Evolutionary conservation across 495 filamentous ascomycete genomes (phyloP).

Genomic region (Daldinia vernicosa): DNA sequence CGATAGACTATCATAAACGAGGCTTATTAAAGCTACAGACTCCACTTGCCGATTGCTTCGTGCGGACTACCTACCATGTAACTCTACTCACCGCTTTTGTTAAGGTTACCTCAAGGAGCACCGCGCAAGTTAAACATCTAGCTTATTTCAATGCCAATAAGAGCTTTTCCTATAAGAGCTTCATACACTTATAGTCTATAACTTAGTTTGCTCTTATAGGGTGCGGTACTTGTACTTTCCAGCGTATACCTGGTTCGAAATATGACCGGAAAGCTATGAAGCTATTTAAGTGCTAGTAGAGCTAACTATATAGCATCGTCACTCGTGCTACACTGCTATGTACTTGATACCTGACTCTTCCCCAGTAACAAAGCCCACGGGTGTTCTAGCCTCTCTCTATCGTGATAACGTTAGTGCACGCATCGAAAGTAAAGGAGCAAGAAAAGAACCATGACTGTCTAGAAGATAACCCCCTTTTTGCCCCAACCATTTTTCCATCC

Average conservation of each 20-base stretch:
- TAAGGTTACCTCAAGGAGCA: background rate
- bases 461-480: background rate
- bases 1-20: background rate
- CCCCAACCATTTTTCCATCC: background rate
- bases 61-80: background rate
- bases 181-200: background rate
- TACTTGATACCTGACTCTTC: background rate
- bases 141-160: background rate
- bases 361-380: background rate
- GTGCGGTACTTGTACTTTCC: background rate
- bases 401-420: background rate
- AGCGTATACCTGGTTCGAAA: background rate
- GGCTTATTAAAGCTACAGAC: background rate
- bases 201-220: background rate
- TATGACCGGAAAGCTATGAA: background rate
- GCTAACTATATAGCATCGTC: background rate
- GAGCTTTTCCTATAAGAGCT: background rate
- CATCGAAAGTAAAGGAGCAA: background rate
- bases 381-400: background rate
- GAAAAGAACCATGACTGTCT: background rate
- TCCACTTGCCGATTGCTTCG: background rate
- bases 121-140: background rate
- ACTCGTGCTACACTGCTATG: no score
- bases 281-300: background rate
- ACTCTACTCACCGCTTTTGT: background rate